Evolutionary conservation across 2,329 filamentous ascomycete species (phyloP).

Genomic region (Coleophoma cylindrospora): DNA sequence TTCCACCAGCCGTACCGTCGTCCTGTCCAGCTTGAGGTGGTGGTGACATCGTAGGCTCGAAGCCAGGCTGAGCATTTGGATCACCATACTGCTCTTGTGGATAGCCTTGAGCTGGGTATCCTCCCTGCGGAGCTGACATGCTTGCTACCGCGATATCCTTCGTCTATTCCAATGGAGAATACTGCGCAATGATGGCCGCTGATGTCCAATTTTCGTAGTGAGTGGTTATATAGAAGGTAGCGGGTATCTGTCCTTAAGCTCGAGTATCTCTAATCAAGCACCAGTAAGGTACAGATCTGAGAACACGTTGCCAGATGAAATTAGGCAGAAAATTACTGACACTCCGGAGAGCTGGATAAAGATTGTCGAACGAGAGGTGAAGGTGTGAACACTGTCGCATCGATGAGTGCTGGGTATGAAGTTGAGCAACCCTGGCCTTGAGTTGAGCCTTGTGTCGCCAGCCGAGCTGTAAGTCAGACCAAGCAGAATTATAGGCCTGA

Average conservation of each 20-base stretch:
- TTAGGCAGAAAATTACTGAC: too few species aligned
- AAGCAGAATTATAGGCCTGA: neutral
- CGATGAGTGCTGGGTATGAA: constrained; percentile 1
- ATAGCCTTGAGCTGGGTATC: constrained; percentile 40
- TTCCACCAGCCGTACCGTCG: constrained; percentile 40
- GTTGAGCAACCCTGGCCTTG: constrained; percentile 7
- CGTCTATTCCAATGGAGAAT: neutral
- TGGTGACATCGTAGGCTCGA: constrained; percentile 16
- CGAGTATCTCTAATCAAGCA: neutral
- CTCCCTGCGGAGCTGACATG: constrained; percentile 47
- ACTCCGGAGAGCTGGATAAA: too few species aligned
- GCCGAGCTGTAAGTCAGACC: neutral
- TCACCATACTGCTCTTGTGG: constrained; percentile 41
- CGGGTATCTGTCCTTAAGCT: constrained; percentile 6
- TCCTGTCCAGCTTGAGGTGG: constrained; percentile 24
- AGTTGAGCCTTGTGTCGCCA: neutral
- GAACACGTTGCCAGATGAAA: constrained; percentile 22
- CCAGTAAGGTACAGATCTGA: constrained; percentile 6
- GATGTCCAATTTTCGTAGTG: too few species aligned
- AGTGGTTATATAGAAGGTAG: too few species aligned
- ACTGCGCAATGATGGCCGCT: too few species aligned
- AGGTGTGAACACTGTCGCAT: constrained; percentile 15
- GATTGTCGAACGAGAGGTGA: neutral
- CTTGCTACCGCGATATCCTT: constrained; percentile 5
- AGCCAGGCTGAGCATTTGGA: constrained; percentile 31